phyloP scores from a whole-genome alignment of 169 alveolate species.

The Miamiensis avidus region DNA sequence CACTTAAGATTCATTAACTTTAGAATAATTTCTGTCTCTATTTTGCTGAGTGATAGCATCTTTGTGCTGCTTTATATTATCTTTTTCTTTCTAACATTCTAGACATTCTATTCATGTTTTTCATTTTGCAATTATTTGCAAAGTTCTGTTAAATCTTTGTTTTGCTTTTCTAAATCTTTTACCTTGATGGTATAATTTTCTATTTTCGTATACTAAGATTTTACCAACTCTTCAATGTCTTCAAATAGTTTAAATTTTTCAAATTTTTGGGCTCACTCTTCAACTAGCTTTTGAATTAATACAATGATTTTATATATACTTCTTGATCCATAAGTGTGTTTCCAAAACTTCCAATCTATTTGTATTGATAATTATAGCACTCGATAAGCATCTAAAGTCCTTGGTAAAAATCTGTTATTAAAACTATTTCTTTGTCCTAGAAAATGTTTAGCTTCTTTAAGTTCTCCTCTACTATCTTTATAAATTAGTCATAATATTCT shows the following conservation, averaged over 20 bases:
- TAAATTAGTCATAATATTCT: background rate
- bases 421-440: constrained; percentile 20
- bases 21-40: background rate
- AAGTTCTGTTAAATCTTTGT: constrained; percentile 3
- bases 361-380: background rate
- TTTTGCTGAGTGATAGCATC: background rate
- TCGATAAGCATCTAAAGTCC: constrained; percentile 14
- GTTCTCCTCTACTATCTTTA: background rate
- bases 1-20: no score
- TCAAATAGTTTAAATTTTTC: constrained; percentile 14
- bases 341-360: constrained; percentile 22
- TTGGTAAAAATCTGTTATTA: constrained; percentile 25
- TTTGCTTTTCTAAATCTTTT: constrained; percentile 1
- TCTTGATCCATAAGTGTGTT: background rate
- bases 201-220: constrained; percentile 9
- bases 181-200: background rate
- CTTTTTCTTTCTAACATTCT: background rate
- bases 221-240: constrained; percentile 7
- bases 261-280: background rate
- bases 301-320: constrained; percentile 16
- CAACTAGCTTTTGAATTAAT: constrained; percentile 14
- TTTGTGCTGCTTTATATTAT: background rate
- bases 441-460: background rate
- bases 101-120: background rate
- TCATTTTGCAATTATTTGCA: constrained; percentile 5